Evolutionary conservation across 257 asterid species (phyloP).

Genomic region (Salvia rosmarinus): DNA sequence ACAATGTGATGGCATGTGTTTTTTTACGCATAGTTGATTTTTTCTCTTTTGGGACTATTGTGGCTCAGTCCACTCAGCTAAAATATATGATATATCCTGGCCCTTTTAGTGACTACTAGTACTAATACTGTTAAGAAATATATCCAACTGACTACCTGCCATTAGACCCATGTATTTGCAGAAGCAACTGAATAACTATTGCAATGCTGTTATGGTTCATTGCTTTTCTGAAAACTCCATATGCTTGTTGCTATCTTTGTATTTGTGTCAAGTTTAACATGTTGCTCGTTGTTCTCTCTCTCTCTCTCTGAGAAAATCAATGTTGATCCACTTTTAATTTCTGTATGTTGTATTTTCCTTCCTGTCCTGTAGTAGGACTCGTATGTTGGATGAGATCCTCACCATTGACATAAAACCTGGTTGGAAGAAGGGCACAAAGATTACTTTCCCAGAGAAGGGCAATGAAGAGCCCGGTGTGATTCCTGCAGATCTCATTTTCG

Average conservation of each 20-base stretch:
- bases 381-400: conserved; percentile 72
- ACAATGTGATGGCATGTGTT: background rate
- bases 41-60: background rate
- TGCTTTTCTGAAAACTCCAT: conserved; percentile 2
- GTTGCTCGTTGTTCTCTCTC: background rate
- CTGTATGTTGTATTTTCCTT: conserved; percentile 29
- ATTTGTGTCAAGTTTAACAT: background rate
- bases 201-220: background rate
- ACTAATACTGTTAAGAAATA: background rate
- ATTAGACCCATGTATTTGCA: background rate
- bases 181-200: background rate
- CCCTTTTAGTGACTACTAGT: background rate
- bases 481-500: conserved; percentile 84
- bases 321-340: conserved; percentile 15
- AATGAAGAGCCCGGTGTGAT: conserved; percentile 88
- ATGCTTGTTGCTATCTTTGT: background rate
- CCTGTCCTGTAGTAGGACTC: conserved; percentile 56
- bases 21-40: background rate
- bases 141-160: background rate
- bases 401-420: conserved; percentile 89
- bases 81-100: background rate
- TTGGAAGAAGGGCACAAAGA: conserved; percentile 97
- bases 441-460: conserved; percentile 94
- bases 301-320: background rate
- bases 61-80: background rate